phyloP scores from a whole-genome alignment of 2,329 filamentous ascomycete species.

The Aspergillus floridensis region DNA sequence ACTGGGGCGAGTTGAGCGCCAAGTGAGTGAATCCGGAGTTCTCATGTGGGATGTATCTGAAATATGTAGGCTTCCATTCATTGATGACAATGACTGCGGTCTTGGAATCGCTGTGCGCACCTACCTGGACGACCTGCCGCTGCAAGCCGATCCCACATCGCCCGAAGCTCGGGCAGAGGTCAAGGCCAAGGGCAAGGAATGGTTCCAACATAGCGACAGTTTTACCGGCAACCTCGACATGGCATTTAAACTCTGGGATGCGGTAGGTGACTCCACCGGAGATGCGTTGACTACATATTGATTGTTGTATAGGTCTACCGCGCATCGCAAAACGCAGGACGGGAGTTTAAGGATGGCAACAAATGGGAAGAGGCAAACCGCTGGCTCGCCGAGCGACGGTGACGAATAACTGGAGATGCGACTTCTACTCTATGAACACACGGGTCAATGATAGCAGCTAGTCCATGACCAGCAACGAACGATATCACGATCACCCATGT shows the following conservation, averaged over 20 bases:
- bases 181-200: slow-evolving; percentile 54
- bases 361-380: slow-evolving; percentile 59
- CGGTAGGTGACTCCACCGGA: slow-evolving; percentile 46
- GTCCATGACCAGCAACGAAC: background rate
- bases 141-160: slow-evolving; percentile 55
- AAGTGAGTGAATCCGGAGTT: slow-evolving; percentile 52
- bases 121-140: slow-evolving; percentile 53
- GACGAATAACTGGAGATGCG: slow-evolving; percentile 9
- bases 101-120: slow-evolving; percentile 50
- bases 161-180: slow-evolving; percentile 50
- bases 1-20: slow-evolving; percentile 67
- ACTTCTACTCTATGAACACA: background rate
- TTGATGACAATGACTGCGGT: slow-evolving; percentile 46
- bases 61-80: slow-evolving; percentile 40
- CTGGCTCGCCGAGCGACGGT: slow-evolving; percentile 52
- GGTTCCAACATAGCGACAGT: slow-evolving; percentile 61
- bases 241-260: slow-evolving; percentile 65
- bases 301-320: slow-evolving; percentile 51
- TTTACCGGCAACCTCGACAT: slow-evolving; percentile 57
- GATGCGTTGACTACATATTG: background rate
- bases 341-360: slow-evolving; percentile 52
- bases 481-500: background rate
- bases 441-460: background rate
- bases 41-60: slow-evolving; percentile 1
- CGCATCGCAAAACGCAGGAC: slow-evolving; percentile 55